Evolutionary conservation across 2,329 filamentous ascomycete species (phyloP).

Genomic region (Anthostomella pinea): DNA sequence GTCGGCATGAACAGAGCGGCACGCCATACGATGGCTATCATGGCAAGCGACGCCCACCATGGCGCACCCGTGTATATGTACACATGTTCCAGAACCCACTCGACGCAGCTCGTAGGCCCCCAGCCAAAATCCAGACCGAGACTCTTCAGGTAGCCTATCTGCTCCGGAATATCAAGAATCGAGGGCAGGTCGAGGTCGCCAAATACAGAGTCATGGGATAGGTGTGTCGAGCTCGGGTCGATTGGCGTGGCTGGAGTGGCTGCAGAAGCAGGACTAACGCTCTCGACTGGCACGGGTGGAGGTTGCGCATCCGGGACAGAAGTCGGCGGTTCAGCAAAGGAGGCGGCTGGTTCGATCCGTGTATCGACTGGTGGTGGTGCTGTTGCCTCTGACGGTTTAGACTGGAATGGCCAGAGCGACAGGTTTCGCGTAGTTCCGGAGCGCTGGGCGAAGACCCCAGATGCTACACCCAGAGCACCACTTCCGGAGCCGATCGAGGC

Average conservation of each 20-base stretch:
- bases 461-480: constrained; percentile 13
- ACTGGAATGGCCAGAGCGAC: constrained; percentile 32
- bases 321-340: constrained; percentile 11
- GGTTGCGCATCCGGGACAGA: constrained; percentile 6
- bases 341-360: too few species aligned
- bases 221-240: constrained; percentile 22
- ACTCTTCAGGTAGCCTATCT: constrained; percentile 76
- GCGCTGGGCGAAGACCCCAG: constrained; percentile 27
- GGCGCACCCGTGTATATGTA: constrained; percentile 74
- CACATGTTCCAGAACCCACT: constrained; percentile 77
- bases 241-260: constrained; percentile 12
- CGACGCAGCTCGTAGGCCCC: constrained; percentile 70
- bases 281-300: constrained; percentile 7
- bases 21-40: constrained; percentile 64
- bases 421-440: constrained; percentile 30
- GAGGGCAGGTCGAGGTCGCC: constrained; percentile 36
- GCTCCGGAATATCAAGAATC: constrained; percentile 63
- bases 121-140: constrained; percentile 86
- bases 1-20: constrained; percentile 63
- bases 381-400: constrained; percentile 18
- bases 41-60: constrained; percentile 77
- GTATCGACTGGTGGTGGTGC: too few species aligned
- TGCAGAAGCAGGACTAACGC: constrained; percentile 7
- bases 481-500: constrained; percentile 12
- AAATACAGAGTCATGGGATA: constrained; percentile 27